A percentile compares a stretch with the other conserved stretches of the same genome.
phyloP scores from a whole-genome alignment of 345 rosid genomes.

The Isatis tinctoria region DNA sequence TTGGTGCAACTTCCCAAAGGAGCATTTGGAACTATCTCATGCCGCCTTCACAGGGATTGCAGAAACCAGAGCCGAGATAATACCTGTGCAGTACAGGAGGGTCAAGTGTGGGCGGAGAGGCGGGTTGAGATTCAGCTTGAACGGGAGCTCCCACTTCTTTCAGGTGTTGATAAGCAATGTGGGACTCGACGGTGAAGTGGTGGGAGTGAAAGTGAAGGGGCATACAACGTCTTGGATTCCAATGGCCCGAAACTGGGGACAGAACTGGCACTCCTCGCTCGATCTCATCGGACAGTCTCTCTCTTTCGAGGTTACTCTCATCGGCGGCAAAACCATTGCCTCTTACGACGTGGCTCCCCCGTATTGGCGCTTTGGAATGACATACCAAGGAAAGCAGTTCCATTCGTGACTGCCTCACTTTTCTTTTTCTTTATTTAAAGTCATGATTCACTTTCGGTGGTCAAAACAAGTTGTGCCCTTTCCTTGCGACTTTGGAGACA shows the following conservation, averaged over 20 bases:
- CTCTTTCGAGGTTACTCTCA: conserved; percentile 79
- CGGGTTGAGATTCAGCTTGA: conserved; percentile 68
- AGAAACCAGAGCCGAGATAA: conserved; percentile 52
- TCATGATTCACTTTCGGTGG: conserved; percentile 18
- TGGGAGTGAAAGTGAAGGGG: conserved; percentile 85
- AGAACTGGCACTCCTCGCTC: conserved; percentile 69
- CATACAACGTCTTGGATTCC: conserved; percentile 91
- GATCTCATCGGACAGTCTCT: conserved; percentile 78
- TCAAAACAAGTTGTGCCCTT: background rate
- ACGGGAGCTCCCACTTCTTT: conserved; percentile 64
- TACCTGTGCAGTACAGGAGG: conserved; percentile 83
- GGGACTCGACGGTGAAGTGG: conserved; percentile 73
- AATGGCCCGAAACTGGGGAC: conserved; percentile 97
- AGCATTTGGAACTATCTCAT: conserved; percentile 89
- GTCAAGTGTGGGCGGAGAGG: conserved; percentile 70
- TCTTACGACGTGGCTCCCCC: conserved; percentile 79
- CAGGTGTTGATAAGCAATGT: conserved; percentile 81
- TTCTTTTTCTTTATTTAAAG: background rate
- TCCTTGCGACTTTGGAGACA: background rate
- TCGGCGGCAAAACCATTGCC: conserved; percentile 53
- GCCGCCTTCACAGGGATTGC: conserved; percentile 87
- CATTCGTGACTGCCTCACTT: conserved; percentile 25
- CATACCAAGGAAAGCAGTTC: conserved; percentile 79
- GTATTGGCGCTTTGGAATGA: conserved; percentile 81
- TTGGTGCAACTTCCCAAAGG: conserved; percentile 89